Base-by-base conservation (phyloP, 768 basidiomycete species). In the Rhizopogon roseolus region DNA sequence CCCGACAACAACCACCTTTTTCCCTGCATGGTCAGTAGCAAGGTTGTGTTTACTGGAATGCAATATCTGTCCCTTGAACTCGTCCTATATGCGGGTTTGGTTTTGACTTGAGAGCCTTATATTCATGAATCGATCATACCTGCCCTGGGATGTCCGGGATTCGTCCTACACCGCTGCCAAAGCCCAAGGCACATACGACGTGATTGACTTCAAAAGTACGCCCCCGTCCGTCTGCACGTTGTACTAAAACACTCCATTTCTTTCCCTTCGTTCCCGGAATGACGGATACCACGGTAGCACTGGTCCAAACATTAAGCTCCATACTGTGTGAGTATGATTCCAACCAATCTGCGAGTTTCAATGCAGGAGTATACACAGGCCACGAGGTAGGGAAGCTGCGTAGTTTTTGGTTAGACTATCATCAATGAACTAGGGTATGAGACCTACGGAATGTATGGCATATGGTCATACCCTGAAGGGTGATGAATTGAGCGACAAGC, bases 1-100 rank as follows among this genome's bases (percentile, higher is more conserved):
- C 1, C 88, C 88, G 4, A 90, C 69, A 2, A 90, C 81, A 4
- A 84, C 73, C 0, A 88, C 85, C 61, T 84, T 90, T 70, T 89
- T 89, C 13, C 85, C 88, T 1, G 63, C 42, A 58, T 83, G 82
- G 39, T 82, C 81, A 10, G 71, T 66, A 0, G 84, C 83, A n/a
- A 65, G 71, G 39, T 76, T 74, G 64, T 88, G 81, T 27, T 75
- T 62, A 5, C 66, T 73, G 0, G 86, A 86, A 63, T 90, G 88
- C 14, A 82, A 57, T 4, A 83, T 66, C 49, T 79, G 69, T 7
- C 88, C 88, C 58, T 82, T 78, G 73, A 86, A 89, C 5, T 70
- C 72, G 19, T 81, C 77, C 78, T 82, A 54, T 10, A 49, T 22
- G 19, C 0, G 6, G 1, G 42, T 28, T 16, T 59, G 1, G 56